phyloP scores from a whole-genome alignment of 306 rosid species.

The Crotalaria pallida region DNA sequence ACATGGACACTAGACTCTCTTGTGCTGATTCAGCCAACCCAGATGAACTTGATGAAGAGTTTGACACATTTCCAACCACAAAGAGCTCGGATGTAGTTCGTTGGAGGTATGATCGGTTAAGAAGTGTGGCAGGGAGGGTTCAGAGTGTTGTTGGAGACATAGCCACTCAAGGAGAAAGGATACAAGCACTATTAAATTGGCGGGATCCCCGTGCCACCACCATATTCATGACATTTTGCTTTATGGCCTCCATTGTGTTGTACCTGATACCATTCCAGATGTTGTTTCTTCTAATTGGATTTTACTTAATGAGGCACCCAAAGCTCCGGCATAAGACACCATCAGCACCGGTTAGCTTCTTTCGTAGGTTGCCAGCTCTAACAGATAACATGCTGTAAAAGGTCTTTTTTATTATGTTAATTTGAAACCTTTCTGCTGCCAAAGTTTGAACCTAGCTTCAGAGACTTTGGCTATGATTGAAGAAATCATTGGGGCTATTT shows the following conservation, averaged over 20 bases:
- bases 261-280: slow-evolving; percentile 66
- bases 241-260: slow-evolving; percentile 49
- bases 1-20: slow-evolving; percentile 75
- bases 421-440: not conserved
- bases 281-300: slow-evolving; percentile 43
- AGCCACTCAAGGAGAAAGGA: slow-evolving; percentile 86
- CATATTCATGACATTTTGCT: slow-evolving; percentile 59
- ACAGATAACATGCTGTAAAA: slow-evolving; percentile 70
- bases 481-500: not conserved
- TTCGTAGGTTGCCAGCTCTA: slow-evolving; percentile 79
- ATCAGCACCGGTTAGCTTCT: slow-evolving; percentile 59
- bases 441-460: not conserved
- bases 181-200: slow-evolving; percentile 81
- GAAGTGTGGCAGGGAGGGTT: slow-evolving; percentile 76
- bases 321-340: slow-evolving; percentile 68
- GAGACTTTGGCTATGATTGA: slow-evolving; percentile 22
- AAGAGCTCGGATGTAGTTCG: slow-evolving; percentile 51
- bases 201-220: slow-evolving; percentile 87
- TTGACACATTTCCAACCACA: slow-evolving; percentile 67
- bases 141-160: slow-evolving; percentile 88
- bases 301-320: slow-evolving; percentile 90
- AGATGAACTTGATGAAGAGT: slow-evolving; percentile 90
- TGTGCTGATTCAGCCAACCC: slow-evolving; percentile 51
- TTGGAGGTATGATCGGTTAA: slow-evolving; percentile 77
- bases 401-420: not conserved